Evolutionary conservation across 768 basidiomycete genomes (phyloP).

Genomic region (Amanita phalloides): DNA sequence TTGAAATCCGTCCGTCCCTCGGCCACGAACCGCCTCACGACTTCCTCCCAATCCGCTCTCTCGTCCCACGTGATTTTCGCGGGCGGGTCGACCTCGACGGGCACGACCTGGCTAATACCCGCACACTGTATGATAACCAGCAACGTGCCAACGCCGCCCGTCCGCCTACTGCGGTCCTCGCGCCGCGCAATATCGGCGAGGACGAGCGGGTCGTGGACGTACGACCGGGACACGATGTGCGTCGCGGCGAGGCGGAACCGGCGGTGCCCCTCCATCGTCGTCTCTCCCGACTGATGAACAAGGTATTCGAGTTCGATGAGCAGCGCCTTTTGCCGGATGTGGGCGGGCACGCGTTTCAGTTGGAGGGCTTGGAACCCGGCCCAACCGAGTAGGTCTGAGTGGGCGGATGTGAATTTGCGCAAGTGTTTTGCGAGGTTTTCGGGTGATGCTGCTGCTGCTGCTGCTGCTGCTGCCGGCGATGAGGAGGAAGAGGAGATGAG

Average conservation of each 20-base stretch:
- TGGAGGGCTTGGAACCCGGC: conserved; percentile 80
- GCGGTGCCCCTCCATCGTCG: background rate
- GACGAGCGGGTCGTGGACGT: conserved; percentile 68
- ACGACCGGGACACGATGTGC: conserved; percentile 61
- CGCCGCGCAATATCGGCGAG: conserved; percentile 68
- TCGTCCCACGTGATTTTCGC: conserved; percentile 67
- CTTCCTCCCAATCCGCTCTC: conserved; percentile 62
- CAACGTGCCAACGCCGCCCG: conserved; percentile 67
- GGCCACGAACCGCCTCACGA: conserved; percentile 63
- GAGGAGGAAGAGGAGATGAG: conserved; percentile 42
- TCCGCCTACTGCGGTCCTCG: conserved; percentile 67
- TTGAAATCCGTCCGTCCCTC: conserved; percentile 68
- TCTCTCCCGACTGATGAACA: background rate
- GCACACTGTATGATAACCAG: conserved; percentile 73
- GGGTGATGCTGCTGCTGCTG: conserved; percentile 17
- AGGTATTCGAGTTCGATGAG: conserved; percentile 54
- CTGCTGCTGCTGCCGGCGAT: conserved; percentile 11
- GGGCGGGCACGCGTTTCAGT: conserved; percentile 68
- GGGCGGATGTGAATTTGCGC: conserved; percentile 72
- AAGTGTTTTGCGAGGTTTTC: conserved; percentile 62
- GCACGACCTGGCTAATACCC: conserved; percentile 72
- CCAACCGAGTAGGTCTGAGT: conserved; percentile 63
- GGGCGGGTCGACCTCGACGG: conserved; percentile 76
- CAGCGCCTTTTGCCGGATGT: conserved; percentile 67
- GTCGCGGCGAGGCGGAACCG: conserved; percentile 64